Evolutionary conservation across 768 basidiomycete species (phyloP).

Genomic region (Suillus paluster): DNA sequence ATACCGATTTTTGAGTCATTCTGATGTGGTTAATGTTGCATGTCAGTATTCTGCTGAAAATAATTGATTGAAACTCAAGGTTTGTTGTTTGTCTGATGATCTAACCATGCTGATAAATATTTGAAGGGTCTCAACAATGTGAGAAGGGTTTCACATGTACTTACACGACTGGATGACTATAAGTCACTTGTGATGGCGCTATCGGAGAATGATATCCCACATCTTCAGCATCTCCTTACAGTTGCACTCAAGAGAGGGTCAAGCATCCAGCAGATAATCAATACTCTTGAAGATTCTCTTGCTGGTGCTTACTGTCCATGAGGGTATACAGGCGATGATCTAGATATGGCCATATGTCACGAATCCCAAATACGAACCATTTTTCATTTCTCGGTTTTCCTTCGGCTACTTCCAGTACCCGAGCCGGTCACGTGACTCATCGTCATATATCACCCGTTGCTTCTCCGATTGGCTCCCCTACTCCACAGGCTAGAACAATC

Average conservation of each 20-base stretch:
- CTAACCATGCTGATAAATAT: neutral
- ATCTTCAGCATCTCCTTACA: slow-evolving; percentile 7
- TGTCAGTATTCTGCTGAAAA: neutral
- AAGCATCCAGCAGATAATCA: slow-evolving; percentile 8
- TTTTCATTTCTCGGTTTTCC: too few species aligned
- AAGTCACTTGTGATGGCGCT: slow-evolving; percentile 12
- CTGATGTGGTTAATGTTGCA: neutral
- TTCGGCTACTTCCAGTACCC: too few species aligned
- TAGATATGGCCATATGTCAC: slow-evolving; percentile 16
- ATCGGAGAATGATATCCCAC: slow-evolving; percentile 10
- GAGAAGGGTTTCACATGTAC: neutral
- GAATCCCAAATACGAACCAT: too few species aligned
- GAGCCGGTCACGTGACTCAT: too few species aligned
- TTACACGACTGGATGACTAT: neutral
- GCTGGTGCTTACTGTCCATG: neutral
- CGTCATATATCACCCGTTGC: too few species aligned
- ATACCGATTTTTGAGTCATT: neutral
- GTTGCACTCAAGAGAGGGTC: slow-evolving; percentile 16
- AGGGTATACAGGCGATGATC: slow-evolving; percentile 4
- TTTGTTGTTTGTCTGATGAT: neutral
- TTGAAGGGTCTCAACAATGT: neutral
- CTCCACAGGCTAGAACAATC: too few species aligned
- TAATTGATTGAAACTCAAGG: neutral
- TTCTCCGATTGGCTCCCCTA: too few species aligned
- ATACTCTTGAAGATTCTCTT: slow-evolving; percentile 13